Evolutionary conservation across 176 grass and related monocot species (phyloP).

Genomic region (Musa schizocarpa): DNA sequence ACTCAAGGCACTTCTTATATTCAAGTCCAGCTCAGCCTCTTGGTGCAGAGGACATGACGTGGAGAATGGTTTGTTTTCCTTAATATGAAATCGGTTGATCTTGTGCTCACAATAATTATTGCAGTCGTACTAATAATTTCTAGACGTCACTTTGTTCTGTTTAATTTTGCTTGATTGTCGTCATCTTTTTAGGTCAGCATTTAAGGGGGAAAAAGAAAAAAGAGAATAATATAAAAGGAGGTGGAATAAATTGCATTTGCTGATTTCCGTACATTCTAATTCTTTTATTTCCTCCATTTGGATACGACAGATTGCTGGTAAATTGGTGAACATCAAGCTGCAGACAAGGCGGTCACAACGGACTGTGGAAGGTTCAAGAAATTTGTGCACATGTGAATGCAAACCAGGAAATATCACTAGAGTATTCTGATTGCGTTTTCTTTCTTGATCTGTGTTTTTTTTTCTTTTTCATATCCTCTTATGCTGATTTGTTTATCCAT

Average conservation of each 20-base stretch:
- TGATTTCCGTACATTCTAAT: background rate
- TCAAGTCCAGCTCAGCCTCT: slow-evolving; percentile 79
- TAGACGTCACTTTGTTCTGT: no score
- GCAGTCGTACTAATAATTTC: no score
- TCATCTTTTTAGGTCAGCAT: no score
- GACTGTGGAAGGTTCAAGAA: slow-evolving; percentile 61
- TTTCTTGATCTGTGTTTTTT: background rate
- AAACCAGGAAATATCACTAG: slow-evolving; percentile 44
- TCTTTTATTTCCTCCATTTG: background rate
- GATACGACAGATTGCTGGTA: slow-evolving; percentile 63
- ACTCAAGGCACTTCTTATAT: slow-evolving; percentile 79
- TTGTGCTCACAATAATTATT: no score
- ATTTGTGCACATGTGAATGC: slow-evolving; percentile 58
- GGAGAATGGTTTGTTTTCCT: slow-evolving; percentile 66
- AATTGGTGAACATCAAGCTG: slow-evolving; percentile 79
- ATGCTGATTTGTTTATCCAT: background rate
- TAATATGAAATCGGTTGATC: background rate
- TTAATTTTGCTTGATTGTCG: no score
- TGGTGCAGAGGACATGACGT: slow-evolving; percentile 84
- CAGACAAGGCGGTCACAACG: slow-evolving; percentile 55
- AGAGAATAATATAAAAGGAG: no score
- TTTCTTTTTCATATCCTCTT: background rate
- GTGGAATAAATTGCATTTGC: background rate
- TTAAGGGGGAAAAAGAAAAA: no score
- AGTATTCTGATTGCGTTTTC: slow-evolving; percentile 19